phyloP scores from a whole-genome alignment of 768 basidiomycete species.

The Leccinum subgranulosum region DNA sequence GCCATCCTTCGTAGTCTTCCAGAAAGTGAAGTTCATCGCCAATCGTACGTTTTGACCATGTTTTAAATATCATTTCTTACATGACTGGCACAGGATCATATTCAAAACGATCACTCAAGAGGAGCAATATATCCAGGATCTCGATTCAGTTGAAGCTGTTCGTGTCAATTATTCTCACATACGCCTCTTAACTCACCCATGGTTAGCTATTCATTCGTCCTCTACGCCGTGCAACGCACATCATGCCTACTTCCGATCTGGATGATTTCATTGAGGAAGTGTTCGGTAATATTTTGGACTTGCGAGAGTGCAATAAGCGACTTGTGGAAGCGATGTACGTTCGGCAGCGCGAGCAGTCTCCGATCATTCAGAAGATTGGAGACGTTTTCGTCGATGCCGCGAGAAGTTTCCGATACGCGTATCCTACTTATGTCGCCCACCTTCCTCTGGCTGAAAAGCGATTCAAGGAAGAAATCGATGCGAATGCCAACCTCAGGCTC shows the following conservation, averaged over 20 bases:
- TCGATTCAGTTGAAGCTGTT: conserved; percentile 78
- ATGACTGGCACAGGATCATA: conserved; percentile 49
- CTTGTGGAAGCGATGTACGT: conserved; percentile 86
- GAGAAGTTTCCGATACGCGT: conserved; percentile 81
- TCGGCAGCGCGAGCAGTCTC: conserved; percentile 77
- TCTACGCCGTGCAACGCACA: conserved; percentile 51
- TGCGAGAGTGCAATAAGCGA: conserved; percentile 79
- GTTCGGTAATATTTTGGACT: conserved; percentile 83
- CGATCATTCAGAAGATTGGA: conserved; percentile 81
- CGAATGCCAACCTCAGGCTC: conserved; percentile 74
- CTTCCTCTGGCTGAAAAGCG: conserved; percentile 83
- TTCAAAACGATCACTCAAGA: conserved; percentile 87
- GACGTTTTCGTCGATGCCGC: conserved; percentile 88
- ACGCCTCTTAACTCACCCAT: conserved; percentile 31
- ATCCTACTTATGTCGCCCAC: conserved; percentile 83
- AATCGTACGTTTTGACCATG: conserved; percentile 45
- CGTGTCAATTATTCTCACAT: conserved; percentile 10
- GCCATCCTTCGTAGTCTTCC: conserved; percentile 55
- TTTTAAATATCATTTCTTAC: neutral
- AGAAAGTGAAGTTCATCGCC: conserved; percentile 75
- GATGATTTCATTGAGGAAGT: conserved; percentile 88
- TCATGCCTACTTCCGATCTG: conserved; percentile 54
- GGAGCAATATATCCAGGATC: conserved; percentile 84
- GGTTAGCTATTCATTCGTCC: conserved; percentile 53
- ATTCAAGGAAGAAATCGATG: conserved; percentile 81